These are phyloP conservation scores for Sherardia arvensis DNA, from an alignment of 257 asterid species.

Conservation along the genomic window DNA sequence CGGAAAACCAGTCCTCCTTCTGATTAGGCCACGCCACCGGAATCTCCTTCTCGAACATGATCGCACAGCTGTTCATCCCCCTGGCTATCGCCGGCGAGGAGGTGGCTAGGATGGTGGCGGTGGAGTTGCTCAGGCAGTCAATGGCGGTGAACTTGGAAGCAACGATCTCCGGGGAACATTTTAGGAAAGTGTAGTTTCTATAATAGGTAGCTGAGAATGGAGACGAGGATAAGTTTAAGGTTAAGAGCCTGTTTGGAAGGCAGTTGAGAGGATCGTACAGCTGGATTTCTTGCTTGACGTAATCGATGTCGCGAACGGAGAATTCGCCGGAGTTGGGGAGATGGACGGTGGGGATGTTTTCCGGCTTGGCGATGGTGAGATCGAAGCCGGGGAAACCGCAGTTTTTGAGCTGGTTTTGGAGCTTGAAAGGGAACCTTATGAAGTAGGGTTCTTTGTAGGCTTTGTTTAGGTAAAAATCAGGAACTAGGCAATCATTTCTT, in stretches of 20 bases:
- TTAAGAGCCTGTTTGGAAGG: constrained; percentile 41
- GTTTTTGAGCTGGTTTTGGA: constrained; percentile 21
- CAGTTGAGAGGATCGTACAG: constrained; percentile 48
- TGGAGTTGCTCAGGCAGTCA: constrained; percentile 60
- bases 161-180: constrained; percentile 32
- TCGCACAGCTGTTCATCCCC: constrained; percentile 34
- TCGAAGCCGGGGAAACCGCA: constrained; percentile 55
- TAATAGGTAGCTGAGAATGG: constrained; percentile 33
- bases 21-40: constrained; percentile 33
- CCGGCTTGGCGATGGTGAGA: constrained; percentile 19
- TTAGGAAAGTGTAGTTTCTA: constrained; percentile 43
- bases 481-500: constrained; percentile 22
- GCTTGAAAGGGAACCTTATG: constrained; percentile 26
- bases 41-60: constrained; percentile 20
- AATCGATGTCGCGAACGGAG: constrained; percentile 40
- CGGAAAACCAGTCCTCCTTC: constrained; percentile 14
- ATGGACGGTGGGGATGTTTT: constrained; percentile 14
- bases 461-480: constrained; percentile 11
- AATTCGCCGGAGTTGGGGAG: constrained; percentile 52
- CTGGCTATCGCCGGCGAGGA: constrained; percentile 19
- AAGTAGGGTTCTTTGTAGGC: constrained; percentile 2
- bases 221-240: constrained; percentile 39
- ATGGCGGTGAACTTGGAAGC: constrained; percentile 19
- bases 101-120: constrained; percentile 37
- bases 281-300: constrained; percentile 37